Conservation (phyloP, 768 basidiomycete genomes). For the Cystobasidium ongulense region DNA sequence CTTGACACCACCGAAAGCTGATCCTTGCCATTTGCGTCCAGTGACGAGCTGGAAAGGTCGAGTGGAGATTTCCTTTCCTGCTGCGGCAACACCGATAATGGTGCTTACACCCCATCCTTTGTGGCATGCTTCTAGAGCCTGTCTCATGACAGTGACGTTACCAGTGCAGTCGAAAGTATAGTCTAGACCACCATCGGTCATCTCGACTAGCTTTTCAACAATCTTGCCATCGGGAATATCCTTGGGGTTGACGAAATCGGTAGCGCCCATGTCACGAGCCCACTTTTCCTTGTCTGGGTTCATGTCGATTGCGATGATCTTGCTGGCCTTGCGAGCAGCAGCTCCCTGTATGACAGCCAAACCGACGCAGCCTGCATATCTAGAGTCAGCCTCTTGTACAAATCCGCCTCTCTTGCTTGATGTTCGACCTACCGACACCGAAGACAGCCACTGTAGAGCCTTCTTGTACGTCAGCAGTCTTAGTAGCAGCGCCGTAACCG, state of each 20-base stretch:
- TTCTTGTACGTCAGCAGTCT: conserved; percentile 50
- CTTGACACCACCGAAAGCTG: conserved; percentile 96
- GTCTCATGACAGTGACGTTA: conserved; percentile 52
- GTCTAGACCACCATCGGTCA: conserved; percentile 94
- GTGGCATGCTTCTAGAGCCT: conserved; percentile 95
- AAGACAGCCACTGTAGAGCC: conserved; percentile 86
- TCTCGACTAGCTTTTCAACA: conserved; percentile 78
- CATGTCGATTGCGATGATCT: conserved; percentile 85
- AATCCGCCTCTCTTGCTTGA: neutral
- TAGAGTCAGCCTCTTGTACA: neutral
- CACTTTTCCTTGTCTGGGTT: conserved; percentile 77
- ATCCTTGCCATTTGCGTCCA: conserved; percentile 86
- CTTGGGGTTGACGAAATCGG: conserved; percentile 84
- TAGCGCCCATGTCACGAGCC: conserved; percentile 88
- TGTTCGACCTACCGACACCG: conserved; percentile 55
- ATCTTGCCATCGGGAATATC: conserved; percentile 68
- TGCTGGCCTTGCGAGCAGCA: conserved; percentile 64
- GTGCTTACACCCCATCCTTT: conserved; percentile 98
- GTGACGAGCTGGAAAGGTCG: conserved; percentile 73
- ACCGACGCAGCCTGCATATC: conserved; percentile 64
- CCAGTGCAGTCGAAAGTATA: conserved; percentile 97
- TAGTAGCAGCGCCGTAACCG: conserved; percentile 83
- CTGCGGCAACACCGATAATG: conserved; percentile 79
- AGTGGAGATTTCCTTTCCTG: conserved; percentile 88
- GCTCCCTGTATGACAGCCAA: conserved; percentile 83